Evolutionary conservation across 1,284 basidiomycete species (phyloP).

Genomic region (Ustilago curta): DNA sequence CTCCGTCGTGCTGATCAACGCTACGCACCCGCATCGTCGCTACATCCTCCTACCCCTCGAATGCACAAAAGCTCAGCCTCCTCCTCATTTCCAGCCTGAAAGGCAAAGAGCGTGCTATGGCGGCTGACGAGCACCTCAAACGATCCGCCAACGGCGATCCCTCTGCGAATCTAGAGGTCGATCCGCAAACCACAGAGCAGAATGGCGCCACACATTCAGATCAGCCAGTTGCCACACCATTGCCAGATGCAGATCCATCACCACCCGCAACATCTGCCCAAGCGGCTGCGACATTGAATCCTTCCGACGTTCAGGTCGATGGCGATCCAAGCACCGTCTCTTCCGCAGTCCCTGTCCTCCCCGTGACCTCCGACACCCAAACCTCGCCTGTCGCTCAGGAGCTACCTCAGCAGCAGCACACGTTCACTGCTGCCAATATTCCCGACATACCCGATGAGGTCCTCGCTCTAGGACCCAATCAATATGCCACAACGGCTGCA

Average conservation of each 20-base stretch:
- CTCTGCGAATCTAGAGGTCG: conserved; percentile 7
- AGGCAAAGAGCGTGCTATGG: conserved; percentile 39
- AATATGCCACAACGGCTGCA: conserved; percentile 2
- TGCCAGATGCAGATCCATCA: conserved; percentile 3
- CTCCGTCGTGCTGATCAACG: conserved; percentile 4
- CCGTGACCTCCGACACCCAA: conserved; percentile 13
- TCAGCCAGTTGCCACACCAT: conserved; percentile 1
- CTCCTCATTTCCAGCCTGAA: conserved; percentile 9
- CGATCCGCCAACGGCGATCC: conserved; percentile 15
- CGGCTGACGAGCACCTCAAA: conserved; percentile 20
- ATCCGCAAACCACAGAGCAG: conserved; percentile 14
- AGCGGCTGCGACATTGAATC: not conserved
- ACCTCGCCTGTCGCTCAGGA: conserved; percentile 10
- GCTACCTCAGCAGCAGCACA: conserved; percentile 17
- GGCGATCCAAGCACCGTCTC: conserved; percentile 14
- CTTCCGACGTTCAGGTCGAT: not conserved
- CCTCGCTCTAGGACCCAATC: conserved; percentile 21
- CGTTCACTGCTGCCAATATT: conserved; percentile 25
- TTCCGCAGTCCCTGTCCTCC: conserved; percentile 2
- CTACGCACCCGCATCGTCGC: conserved; percentile 17
- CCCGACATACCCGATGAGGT: conserved; percentile 49
- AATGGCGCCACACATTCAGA: conserved; percentile 10
- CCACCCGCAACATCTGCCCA: not conserved
- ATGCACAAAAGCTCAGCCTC: conserved; percentile 9
- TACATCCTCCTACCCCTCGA: conserved; percentile 5